Evolutionary conservation across 1,139 yeast genomes (phyloP).

Genomic region (Candida albicans): DNA sequence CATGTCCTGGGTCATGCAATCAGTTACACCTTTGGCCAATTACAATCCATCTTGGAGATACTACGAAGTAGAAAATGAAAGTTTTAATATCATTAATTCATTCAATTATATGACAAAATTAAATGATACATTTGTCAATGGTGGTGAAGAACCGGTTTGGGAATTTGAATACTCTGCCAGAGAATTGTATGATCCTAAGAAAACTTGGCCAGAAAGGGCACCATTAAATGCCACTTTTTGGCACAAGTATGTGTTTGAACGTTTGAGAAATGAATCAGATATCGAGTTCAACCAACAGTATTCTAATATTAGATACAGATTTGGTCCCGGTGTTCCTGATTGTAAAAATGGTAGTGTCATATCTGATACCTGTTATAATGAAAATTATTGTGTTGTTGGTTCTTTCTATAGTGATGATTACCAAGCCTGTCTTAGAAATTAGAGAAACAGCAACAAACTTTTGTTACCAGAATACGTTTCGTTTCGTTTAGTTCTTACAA

Average conservation of each 20-base stretch:
- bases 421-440: conserved; percentile 3
- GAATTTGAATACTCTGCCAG: conserved; percentile 54
- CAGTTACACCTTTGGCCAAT: conserved; percentile 59
- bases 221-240: conserved; percentile 62
- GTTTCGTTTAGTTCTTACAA: neutral
- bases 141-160: conserved; percentile 56
- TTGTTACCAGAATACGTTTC: neutral
- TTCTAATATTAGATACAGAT: conserved; percentile 48
- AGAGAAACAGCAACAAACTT: neutral
- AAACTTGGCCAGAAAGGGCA: conserved; percentile 48
- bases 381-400: conserved; percentile 38
- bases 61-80: conserved; percentile 62
- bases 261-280: conserved; percentile 33
- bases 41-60: conserved; percentile 74
- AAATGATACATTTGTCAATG: conserved; percentile 49
- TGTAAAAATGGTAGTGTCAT: conserved; percentile 34
- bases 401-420: conserved; percentile 7
- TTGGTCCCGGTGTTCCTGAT: conserved; percentile 48
- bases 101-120: conserved; percentile 54
- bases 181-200: conserved; percentile 45
- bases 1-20: conserved; percentile 65
- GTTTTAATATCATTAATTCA: conserved; percentile 61
- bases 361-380: conserved; percentile 13
- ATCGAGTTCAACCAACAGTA: conserved; percentile 47
- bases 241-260: conserved; percentile 41